phyloP scores from a whole-genome alignment of 2,329 filamentous ascomycete species.

The Zasmidium angulare region DNA sequence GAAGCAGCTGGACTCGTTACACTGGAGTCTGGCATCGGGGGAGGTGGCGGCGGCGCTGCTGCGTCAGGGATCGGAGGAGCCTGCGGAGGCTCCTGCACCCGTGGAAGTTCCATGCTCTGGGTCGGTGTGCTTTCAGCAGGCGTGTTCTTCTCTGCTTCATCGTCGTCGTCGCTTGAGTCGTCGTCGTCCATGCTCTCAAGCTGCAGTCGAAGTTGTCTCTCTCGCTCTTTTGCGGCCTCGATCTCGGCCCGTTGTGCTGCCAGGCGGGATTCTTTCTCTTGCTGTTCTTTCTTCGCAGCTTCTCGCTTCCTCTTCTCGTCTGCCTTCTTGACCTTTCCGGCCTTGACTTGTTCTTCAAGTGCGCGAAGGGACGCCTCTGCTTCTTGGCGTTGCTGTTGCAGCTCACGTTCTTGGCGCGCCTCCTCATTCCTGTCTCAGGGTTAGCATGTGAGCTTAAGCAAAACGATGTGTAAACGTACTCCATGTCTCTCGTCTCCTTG shows the following conservation, averaged over 20 bases:
- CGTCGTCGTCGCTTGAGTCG: conserved; percentile 67
- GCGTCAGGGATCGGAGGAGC: conserved; percentile 33
- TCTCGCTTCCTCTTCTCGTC: conserved; percentile 94
- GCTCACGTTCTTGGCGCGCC: conserved; percentile 73
- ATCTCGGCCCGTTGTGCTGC: conserved; percentile 86
- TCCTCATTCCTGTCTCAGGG: conserved; percentile 64
- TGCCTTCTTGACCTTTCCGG: conserved; percentile 92
- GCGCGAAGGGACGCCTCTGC: conserved; percentile 80
- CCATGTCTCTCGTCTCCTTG: conserved; percentile 69
- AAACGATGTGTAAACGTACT: conserved; percentile 62
- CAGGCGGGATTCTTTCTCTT: conserved; percentile 82
- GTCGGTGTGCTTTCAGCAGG: conserved; percentile 61
- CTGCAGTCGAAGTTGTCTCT: conserved; percentile 84
- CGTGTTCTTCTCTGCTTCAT: conserved; percentile 72
- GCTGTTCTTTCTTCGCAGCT: conserved; percentile 79
- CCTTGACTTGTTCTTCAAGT: conserved; percentile 88
- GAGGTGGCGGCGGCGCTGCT: conserved; percentile 23
- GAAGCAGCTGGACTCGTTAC: conserved; percentile 22
- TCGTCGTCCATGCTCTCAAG: conserved; percentile 76
- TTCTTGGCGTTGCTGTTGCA: conserved; percentile 75
- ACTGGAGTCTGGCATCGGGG: conserved; percentile 21
- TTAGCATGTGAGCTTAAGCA: conserved; percentile 25
- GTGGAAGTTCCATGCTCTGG: conserved; percentile 55
- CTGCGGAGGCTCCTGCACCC: conserved; percentile 47
- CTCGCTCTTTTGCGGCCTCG: conserved; percentile 84